phyloP scores from a whole-genome alignment of 2,329 filamentous ascomycete genomes.

The Epichloe sibirici region DNA sequence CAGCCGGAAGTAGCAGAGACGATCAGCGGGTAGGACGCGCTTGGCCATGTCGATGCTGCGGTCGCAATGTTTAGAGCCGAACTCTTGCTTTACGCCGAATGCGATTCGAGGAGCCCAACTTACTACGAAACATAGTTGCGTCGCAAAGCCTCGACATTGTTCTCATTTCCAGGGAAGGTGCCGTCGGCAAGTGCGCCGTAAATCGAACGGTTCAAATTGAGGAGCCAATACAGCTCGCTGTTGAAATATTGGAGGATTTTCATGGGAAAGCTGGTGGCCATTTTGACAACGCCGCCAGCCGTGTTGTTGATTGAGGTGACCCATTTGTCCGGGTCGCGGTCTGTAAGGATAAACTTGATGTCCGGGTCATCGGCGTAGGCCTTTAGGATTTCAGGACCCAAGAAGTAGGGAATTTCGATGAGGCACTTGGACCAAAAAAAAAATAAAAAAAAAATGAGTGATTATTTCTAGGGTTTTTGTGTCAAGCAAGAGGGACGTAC shows the following conservation, averaged over 20 bases:
- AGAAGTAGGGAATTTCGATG: slow-evolving; percentile 12
- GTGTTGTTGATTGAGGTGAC: slow-evolving; percentile 15
- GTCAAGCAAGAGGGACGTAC: not conserved
- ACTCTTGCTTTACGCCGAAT: not conserved
- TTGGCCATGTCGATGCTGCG: slow-evolving; percentile 15
- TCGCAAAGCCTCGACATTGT: slow-evolving; percentile 1
- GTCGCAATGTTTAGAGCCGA: not conserved
- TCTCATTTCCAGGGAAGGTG: not conserved
- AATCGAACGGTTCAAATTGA: slow-evolving; percentile 1
- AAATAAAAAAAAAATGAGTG: slow-evolving; percentile 5
- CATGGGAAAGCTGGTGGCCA: slow-evolving; percentile 13
- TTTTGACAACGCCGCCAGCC: slow-evolving; percentile 4
- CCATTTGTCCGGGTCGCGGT: slow-evolving; percentile 24
- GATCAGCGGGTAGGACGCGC: slow-evolving; percentile 14
- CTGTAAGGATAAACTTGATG: slow-evolving; percentile 24
- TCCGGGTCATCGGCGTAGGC: slow-evolving; percentile 21
- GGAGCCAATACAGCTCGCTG: slow-evolving; percentile 1
- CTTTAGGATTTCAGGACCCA: slow-evolving; percentile 15
- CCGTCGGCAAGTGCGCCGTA: not conserved
- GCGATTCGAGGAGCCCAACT: not conserved
- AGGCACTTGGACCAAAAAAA: slow-evolving; percentile 3
- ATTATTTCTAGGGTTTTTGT: not conserved
- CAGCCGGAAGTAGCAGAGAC: slow-evolving; percentile 17
- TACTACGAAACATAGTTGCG: slow-evolving; percentile 2
- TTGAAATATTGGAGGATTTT: slow-evolving; percentile 16